Evolutionary conservation across 371 early-diverging fungal species (phyloP).

Genomic region (Rhizomucor miehei): DNA sequence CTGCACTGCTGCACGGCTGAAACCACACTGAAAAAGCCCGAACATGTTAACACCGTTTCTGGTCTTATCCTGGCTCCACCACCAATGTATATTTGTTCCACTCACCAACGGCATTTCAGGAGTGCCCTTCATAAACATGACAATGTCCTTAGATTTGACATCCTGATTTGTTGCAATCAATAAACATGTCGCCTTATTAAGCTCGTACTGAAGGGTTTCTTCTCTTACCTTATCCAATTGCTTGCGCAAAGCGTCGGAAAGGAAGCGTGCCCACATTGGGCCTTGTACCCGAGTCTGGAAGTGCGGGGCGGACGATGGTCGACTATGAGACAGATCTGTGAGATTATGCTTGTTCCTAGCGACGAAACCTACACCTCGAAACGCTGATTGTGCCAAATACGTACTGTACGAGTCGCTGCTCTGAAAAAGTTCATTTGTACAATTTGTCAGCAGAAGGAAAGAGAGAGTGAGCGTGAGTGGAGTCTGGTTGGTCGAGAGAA

Average conservation of each 20-base stretch:
- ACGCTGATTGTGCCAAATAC: background rate
- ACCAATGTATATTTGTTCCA: background rate
- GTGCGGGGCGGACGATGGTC: conserved; percentile 33
- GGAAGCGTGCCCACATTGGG: conserved; percentile 65
- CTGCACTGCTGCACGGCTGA: conserved; percentile 89
- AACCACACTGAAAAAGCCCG: conserved; percentile 73
- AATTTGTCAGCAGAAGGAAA: background rate
- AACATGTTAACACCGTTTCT: background rate
- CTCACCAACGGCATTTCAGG: conserved; percentile 80
- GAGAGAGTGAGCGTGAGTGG: too few relatives aligned
- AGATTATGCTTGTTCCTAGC: background rate
- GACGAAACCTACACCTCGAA: background rate
- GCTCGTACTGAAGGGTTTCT: background rate
- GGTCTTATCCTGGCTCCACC: background rate
- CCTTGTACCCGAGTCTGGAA: conserved; percentile 20
- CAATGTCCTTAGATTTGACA: conserved; percentile 66
- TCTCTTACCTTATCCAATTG: conserved; percentile 57
- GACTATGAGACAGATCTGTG: conserved; percentile 18
- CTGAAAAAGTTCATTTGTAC: conserved; percentile 54
- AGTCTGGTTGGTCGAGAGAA: too few relatives aligned
- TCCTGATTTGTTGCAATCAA: conserved; percentile 39
- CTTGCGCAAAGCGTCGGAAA: conserved; percentile 72
- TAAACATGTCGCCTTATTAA: too few relatives aligned
- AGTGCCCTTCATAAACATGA: conserved; percentile 96
- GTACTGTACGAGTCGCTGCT: conserved; percentile 47